phyloP scores from a whole-genome alignment of 2,329 filamentous ascomycete genomes.

The Fusarium praegraminearum region DNA sequence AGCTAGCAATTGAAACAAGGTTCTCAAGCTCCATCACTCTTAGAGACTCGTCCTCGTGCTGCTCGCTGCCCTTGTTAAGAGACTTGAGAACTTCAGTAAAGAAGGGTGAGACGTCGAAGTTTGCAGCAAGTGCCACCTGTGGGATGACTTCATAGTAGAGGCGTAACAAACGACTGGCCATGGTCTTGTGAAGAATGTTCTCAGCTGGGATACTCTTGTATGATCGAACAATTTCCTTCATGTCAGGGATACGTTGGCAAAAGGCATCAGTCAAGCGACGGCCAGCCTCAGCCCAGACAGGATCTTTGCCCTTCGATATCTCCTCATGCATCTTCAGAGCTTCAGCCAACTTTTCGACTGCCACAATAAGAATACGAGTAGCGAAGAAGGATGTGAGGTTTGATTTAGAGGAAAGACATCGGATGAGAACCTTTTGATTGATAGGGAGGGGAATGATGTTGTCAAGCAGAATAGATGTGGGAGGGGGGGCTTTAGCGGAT shows the following conservation, averaged over 20 bases:
- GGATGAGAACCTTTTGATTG: constrained; percentile 80
- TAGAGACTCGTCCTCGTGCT: constrained; percentile 64
- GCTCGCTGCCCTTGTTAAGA: constrained; percentile 66
- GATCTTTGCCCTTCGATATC: constrained; percentile 52
- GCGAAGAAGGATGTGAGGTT: constrained; percentile 87
- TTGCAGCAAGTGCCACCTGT: constrained; percentile 81
- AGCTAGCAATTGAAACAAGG: constrained; percentile 81
- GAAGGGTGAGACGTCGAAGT: constrained; percentile 86
- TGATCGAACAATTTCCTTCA: constrained; percentile 82
- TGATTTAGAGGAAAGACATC: constrained; percentile 82
- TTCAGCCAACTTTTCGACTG: constrained; percentile 80
- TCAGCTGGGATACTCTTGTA: constrained; percentile 77
- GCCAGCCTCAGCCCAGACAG: constrained; percentile 76
- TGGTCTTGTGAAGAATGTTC: constrained; percentile 81
- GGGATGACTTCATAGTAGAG: constrained; percentile 90
- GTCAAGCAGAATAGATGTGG: constrained; percentile 82
- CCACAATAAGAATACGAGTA: constrained; percentile 80
- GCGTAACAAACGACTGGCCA: constrained; percentile 80
- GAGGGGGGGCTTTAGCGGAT: constrained; percentile 77
- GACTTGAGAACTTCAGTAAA: constrained; percentile 76
- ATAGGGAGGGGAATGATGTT: constrained; percentile 87
- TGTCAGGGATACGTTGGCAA: constrained; percentile 79
- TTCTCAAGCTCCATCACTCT: constrained; percentile 82
- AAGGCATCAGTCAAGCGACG: constrained; percentile 79
- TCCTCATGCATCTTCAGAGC: constrained; percentile 72